Conservation (phyloP, 352 stramenopile genomes). For the Phytophthora ohioensis region DNA sequence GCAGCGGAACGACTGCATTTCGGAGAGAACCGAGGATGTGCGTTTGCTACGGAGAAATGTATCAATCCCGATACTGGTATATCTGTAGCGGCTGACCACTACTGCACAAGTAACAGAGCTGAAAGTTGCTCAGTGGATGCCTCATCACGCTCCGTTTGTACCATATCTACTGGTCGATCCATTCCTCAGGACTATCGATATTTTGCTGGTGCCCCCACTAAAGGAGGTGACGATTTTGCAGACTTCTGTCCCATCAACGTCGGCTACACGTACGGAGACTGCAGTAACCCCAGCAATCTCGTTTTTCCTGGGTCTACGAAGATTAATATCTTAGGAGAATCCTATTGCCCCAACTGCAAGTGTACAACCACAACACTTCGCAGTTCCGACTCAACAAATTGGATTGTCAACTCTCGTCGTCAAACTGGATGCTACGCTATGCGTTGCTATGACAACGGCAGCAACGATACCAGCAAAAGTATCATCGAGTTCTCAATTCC, state of each 20-base stretch:
- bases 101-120: conserved; percentile 58
- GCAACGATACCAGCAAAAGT: conserved; percentile 14
- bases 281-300: conserved; percentile 66
- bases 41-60: conserved; percentile 74
- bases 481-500: conserved; percentile 63
- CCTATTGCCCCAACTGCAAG: conserved; percentile 76
- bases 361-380: conserved; percentile 76
- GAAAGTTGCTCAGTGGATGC: conserved; percentile 85
- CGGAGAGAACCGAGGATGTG: conserved; percentile 67
- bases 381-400: conserved; percentile 64
- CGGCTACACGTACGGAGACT: conserved; percentile 75
- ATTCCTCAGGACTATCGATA: conserved; percentile 73
- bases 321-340: conserved; percentile 84
- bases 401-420: conserved; percentile 62
- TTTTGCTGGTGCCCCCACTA: conserved; percentile 53
- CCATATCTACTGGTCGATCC: conserved; percentile 45
- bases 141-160: conserved; percentile 72
- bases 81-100: conserved; percentile 66
- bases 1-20: conserved; percentile 70
- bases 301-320: conserved; percentile 46
- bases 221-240: conserved; percentile 69
- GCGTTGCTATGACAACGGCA: conserved; percentile 52
- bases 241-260: conserved; percentile 86
- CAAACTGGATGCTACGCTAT: conserved; percentile 84
- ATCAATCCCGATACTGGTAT: conserved; percentile 60